Evolutionary conservation across 306 rosid species (phyloP).

Genomic region (Senna siamea): DNA sequence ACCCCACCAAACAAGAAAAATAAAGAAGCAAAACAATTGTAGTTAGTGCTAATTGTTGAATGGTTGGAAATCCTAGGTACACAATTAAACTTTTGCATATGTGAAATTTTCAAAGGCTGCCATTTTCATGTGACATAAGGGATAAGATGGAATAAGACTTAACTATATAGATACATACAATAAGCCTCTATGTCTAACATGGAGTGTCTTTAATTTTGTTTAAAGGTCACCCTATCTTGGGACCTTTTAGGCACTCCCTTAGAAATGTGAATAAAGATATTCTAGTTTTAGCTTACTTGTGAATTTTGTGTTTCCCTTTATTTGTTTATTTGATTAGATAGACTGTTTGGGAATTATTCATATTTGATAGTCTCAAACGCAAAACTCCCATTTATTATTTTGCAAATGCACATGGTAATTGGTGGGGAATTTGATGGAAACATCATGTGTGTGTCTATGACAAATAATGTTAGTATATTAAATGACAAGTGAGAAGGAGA

Average conservation of each 20-base stretch:
- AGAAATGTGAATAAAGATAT: conserved; percentile 29
- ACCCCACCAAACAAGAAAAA: conserved; percentile 34
- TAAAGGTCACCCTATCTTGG: conserved; percentile 50
- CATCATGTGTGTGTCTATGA: conserved; percentile 47
- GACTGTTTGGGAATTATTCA: not conserved
- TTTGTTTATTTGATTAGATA: not conserved
- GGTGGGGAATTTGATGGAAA: not conserved
- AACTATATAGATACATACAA: conserved; percentile 8
- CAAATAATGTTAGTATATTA: not conserved
- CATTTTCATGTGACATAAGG: conserved; percentile 43
- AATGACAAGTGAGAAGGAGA: no score
- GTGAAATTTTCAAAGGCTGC: conserved; percentile 37
- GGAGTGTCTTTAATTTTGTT: conserved; percentile 48
- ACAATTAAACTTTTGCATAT: conserved; percentile 27
- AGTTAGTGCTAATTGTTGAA: conserved; percentile 13
- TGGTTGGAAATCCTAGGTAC: conserved; percentile 34
- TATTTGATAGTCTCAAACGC: conserved; percentile 1
- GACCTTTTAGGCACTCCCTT: conserved; percentile 38
- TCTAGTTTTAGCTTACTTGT: conserved; percentile 41
- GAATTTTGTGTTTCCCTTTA: not conserved
- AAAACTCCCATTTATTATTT: not conserved
- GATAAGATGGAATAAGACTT: conserved; percentile 66
- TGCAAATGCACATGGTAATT: conserved; percentile 32
- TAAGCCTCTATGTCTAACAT: conserved; percentile 5
- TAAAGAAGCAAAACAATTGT: not conserved